Percentiles rank a stretch among this genome's conserved stretches.
Conservation (phyloP, 2,329 filamentous ascomycete genomes). For the Colletotrichum spinosum region DNA sequence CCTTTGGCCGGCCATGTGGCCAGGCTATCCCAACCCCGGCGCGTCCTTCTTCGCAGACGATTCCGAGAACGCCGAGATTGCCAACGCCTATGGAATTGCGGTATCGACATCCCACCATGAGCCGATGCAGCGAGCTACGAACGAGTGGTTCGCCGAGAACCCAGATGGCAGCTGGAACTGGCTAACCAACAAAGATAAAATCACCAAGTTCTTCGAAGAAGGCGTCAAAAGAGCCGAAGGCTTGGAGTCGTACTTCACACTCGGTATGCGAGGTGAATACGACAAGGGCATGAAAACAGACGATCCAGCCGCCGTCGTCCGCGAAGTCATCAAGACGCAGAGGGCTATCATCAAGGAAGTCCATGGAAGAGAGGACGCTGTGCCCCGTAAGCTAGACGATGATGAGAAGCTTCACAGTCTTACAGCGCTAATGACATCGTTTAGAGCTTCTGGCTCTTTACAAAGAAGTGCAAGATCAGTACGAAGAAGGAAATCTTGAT, state of each 20-base stretch:
- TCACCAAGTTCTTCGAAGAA: slow-evolving; percentile 67
- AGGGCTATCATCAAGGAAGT: slow-evolving; percentile 64
- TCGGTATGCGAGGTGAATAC: slow-evolving; percentile 69
- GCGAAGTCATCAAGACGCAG: slow-evolving; percentile 66
- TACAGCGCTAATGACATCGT: too few species aligned
- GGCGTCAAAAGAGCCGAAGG: slow-evolving; percentile 65
- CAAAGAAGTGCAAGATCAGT: slow-evolving; percentile 74
- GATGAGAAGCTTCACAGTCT: background rate
- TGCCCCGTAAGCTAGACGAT: slow-evolving; percentile 50
- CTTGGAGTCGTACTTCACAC: slow-evolving; percentile 69
- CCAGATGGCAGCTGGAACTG: slow-evolving; percentile 69
- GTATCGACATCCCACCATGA: slow-evolving; percentile 75
- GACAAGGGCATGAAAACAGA: slow-evolving; percentile 63
- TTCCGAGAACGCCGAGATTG: slow-evolving; percentile 65
- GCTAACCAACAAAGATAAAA: slow-evolving; percentile 65
- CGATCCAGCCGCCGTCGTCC: slow-evolving; percentile 63
- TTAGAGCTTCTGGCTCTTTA: slow-evolving; percentile 72
- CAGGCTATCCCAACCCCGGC: slow-evolving; percentile 57
- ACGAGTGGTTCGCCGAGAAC: slow-evolving; percentile 54
- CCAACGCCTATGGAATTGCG: slow-evolving; percentile 73
- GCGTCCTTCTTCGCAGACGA: slow-evolving; percentile 74
- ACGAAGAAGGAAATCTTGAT: slow-evolving; percentile 65
- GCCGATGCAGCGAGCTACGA: slow-evolving; percentile 71
- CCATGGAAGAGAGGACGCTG: slow-evolving; percentile 56
- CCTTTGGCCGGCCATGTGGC: slow-evolving; percentile 77